Base-by-base conservation (phyloP, 352 stramenopile species). In the Globisporangium okanoganense region DNA sequence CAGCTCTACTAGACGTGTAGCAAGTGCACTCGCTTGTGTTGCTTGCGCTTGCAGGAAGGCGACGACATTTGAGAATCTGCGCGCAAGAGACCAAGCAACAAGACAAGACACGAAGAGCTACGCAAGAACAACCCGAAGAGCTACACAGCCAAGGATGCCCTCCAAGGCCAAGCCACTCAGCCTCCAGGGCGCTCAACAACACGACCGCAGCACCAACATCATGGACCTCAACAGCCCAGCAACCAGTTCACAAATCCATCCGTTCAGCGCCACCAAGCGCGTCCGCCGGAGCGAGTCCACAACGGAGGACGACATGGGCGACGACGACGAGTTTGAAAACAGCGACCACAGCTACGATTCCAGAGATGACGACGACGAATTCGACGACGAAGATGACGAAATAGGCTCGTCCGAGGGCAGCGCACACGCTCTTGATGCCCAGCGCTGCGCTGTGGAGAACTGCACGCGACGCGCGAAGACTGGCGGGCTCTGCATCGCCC, bases 1-100 rank as follows among this genome's bases (percentile, higher is more conserved):
- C 53, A 50, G 36, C 53, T 24, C 31, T 59, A 59, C 53, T 59
- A 59, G 53, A 59, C 53, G 53, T 59, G 53, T 59, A 59, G 53
- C 53, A 59, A 59, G 36, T 43, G 29, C 48, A 53, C 14, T 24
- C 24, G 44, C 16, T 24, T 14, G 16, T 13, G 18, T 41, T 40
- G 27, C 27, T 41, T 43, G 48, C 27, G 31, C 48, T 54, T 54
- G 48, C 48, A 54, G 25, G 48, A 54, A 20, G 48, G 9, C 48
- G 48, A 41, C 27, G n/a, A 56, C 49, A 56, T 56, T 56, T 56
- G 49, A 18, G 16, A 56, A 56, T 56, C 18, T 41, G 49, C 49
- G n/a, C 29, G 16, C 49, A 14, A 56, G 49, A 33, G 22, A 25
- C 29, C 49, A 56, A 56, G 49, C 29, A 20, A 56, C 49, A 36